Evolutionary conservation across 225 moss, liverwort and hornwort species (phyloP).

Genomic region (Pseudoscleropodium purum): DNA sequence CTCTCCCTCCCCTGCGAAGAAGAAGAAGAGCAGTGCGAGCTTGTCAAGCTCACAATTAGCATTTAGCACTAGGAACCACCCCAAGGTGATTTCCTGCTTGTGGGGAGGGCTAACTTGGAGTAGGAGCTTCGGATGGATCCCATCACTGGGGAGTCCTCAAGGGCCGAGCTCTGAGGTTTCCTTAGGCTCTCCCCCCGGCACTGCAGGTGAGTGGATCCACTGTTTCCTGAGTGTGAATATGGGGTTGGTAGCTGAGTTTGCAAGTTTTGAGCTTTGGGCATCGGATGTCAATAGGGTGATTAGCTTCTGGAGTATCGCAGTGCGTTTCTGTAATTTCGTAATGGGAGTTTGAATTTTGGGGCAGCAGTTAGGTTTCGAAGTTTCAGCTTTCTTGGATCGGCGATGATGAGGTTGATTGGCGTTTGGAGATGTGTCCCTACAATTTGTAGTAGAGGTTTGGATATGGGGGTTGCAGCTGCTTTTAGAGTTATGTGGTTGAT

Average conservation of each 20-base stretch:
- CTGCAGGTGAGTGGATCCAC: constrained; percentile 18
- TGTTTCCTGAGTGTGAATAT: neutral
- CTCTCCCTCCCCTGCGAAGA: neutral
- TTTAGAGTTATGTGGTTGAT: neutral
- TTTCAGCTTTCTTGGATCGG: neutral
- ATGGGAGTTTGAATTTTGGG: neutral
- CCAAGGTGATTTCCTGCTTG: neutral
- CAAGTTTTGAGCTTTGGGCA: neutral
- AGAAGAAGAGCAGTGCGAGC: neutral
- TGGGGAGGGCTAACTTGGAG: neutral
- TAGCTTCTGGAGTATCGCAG: neutral
- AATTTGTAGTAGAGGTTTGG: neutral
- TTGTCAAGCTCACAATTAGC: neutral
- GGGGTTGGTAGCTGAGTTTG: neutral
- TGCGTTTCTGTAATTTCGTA: neutral
- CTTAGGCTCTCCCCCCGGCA: constrained; percentile 28
- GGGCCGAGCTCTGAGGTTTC: constrained; percentile 5
- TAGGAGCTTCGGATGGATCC: neutral
- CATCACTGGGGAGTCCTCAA: neutral
- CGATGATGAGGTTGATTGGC: neutral
- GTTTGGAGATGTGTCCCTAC: neutral
- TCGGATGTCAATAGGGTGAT: neutral
- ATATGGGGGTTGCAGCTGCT: neutral
- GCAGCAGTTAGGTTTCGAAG: neutral
- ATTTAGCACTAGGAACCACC: neutral